A percentile compares a stretch with the other conserved stretches of the same genome.
Conservation (phyloP, 768 basidiomycete species). For the Tylopilus sp. region DNA sequence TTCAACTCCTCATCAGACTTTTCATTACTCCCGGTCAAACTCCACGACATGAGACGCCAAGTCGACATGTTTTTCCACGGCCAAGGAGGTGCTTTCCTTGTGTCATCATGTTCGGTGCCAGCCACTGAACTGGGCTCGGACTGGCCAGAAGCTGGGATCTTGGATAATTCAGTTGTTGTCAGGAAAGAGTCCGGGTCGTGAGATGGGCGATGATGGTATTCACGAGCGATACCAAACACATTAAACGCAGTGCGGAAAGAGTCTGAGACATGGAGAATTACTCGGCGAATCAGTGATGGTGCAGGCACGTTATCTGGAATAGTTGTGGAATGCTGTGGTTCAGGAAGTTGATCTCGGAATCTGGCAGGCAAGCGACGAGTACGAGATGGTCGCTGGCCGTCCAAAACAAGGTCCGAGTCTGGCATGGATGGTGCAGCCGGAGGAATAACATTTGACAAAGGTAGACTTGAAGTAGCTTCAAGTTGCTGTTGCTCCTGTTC, state of each 20-base stretch:
- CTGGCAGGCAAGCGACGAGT: neutral
- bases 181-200: neutral
- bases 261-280: neutral
- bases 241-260: neutral
- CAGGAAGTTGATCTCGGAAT: neutral
- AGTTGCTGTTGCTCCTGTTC: too few relatives aligned
- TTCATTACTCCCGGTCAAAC: neutral
- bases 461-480: too few relatives aligned
- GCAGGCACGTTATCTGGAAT: neutral
- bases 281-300: neutral
- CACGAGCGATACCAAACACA: neutral
- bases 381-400: neutral
- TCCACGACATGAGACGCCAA: neutral
- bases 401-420: too few relatives aligned
- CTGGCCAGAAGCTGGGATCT: too few relatives aligned
- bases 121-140: too few relatives aligned
- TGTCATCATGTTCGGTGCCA: too few relatives aligned
- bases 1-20: neutral
- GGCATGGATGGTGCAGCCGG: too few relatives aligned
- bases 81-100: neutral
- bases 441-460: too few relatives aligned
- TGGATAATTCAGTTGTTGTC: neutral
- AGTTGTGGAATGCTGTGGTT: neutral
- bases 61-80: neutral
- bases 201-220: neutral